Evolutionary conservation across 768 basidiomycete genomes (phyloP).

Genomic region (Tylopilus plumbeoviolaceoides): DNA sequence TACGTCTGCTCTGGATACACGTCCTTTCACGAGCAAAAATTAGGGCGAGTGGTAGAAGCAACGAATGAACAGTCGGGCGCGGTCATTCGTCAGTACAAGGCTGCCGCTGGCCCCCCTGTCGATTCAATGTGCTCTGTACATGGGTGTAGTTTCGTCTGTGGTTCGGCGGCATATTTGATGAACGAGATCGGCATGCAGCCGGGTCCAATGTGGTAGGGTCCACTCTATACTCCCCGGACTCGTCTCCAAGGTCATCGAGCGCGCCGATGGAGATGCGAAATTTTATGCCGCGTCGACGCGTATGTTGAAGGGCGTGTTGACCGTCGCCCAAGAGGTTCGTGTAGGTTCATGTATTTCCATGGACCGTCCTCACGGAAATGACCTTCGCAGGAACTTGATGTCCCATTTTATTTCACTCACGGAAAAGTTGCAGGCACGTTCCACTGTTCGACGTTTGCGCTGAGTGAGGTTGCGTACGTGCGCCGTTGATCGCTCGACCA

Average conservation of each 20-base stretch:
- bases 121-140: no score
- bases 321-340: no score
- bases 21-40: no score
- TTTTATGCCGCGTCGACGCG: constrained; percentile 75
- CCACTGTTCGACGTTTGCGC: constrained; percentile 72
- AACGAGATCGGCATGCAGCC: no score
- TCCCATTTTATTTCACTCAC: constrained; percentile 88
- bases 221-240: constrained; percentile 78
- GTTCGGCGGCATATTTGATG: no score
- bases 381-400: constrained; percentile 66
- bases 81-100: constrained; percentile 66
- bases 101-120: constrained; percentile 63
- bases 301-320: constrained; percentile 77
- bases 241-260: no score
- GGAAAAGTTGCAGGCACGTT: constrained; percentile 74
- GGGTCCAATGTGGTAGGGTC: constrained; percentile 96
- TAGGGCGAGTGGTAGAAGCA: no score
- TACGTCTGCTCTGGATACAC: constrained; percentile 86
- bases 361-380: not conserved
- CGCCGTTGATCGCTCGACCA: no score
- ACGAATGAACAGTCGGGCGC: constrained; percentile 51
- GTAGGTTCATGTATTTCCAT: no score
- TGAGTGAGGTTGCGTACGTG: constrained; percentile 72
- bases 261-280: constrained; percentile 57
- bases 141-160: constrained; percentile 27